Percentiles rank a stretch among this genome's conserved stretches.
These are phyloP conservation scores for Leccinum longicurvipes DNA, from an alignment of 768 basidiomycete genomes.

Conservation along the genomic window DNA sequence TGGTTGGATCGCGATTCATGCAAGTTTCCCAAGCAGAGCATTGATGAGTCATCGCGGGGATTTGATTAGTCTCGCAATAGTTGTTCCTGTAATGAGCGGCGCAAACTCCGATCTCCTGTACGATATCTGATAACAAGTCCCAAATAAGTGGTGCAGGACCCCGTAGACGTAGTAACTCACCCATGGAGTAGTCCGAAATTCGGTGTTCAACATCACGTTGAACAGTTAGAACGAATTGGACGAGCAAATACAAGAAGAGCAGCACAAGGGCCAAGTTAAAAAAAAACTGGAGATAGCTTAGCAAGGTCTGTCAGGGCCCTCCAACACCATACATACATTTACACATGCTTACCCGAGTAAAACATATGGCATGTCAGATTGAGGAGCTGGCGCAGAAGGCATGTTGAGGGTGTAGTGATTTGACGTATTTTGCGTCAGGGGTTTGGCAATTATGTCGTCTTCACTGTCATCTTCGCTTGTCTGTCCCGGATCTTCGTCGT, in stretches of 20 bases:
- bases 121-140: slow-evolving; percentile 56
- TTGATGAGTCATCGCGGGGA: slow-evolving; percentile 85
- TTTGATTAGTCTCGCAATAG: slow-evolving; percentile 66
- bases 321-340: slow-evolving; percentile 8
- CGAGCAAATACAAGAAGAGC: slow-evolving; percentile 77
- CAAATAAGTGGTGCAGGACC: slow-evolving; percentile 19
- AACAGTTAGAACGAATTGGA: slow-evolving; percentile 87
- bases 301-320: slow-evolving; percentile 12
- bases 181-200: slow-evolving; percentile 84
- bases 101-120: slow-evolving; percentile 91
- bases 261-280: slow-evolving; percentile 86
- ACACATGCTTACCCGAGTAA: slow-evolving; percentile 67
- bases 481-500: slow-evolving; percentile 30
- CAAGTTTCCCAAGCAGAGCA: slow-evolving; percentile 91
- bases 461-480: slow-evolving; percentile 48
- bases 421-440: slow-evolving; percentile 54
- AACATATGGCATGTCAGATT: slow-evolving; percentile 73
- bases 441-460: slow-evolving; percentile 39
- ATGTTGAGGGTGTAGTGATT: slow-evolving; percentile 85
- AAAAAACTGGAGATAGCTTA: slow-evolving; percentile 93
- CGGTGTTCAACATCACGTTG: slow-evolving; percentile 87
- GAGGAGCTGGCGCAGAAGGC: slow-evolving; percentile 53
- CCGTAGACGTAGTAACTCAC: slow-evolving; percentile 37
- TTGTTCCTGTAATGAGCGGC: slow-evolving; percentile 78
- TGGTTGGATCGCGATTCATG: slow-evolving; percentile 91